Evolutionary conservation across 441 rosid genomes (phyloP).

Genomic region (Monsonia emarginata): DNA sequence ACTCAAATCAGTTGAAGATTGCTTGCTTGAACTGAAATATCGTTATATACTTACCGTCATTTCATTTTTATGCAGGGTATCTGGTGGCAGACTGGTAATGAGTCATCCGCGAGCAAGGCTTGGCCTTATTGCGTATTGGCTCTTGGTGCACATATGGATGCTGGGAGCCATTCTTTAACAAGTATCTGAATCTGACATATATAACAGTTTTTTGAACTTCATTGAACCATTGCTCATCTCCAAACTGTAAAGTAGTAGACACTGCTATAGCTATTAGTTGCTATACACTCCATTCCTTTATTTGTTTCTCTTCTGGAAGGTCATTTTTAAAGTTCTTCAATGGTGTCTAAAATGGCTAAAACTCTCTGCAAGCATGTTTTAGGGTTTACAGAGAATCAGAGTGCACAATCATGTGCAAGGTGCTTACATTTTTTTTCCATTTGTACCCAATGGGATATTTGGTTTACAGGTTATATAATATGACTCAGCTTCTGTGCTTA

Average conservation of each 20-base stretch:
- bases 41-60: slow-evolving; percentile 12
- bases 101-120: slow-evolving; percentile 77
- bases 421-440: not conserved
- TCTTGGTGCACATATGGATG: slow-evolving; percentile 70
- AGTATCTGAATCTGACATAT: slow-evolving; percentile 4
- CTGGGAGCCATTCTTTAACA: slow-evolving; percentile 53
- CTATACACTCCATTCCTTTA: not conserved
- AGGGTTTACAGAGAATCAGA: slow-evolving; percentile 30
- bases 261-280: not conserved
- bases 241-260: slow-evolving; percentile 29
- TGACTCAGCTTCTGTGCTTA: not conserved
- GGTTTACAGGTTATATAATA: not conserved
- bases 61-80: slow-evolving; percentile 47
- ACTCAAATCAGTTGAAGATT: not conserved
- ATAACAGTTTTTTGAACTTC: not conserved
- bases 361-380: slow-evolving; percentile 35
- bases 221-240: slow-evolving; percentile 6
- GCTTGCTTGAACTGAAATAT: not conserved
- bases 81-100: slow-evolving; percentile 66
- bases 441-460: not conserved
- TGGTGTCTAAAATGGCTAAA: slow-evolving; percentile 14
- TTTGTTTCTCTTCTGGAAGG: not conserved
- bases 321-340: not conserved
- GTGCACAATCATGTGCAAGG: not conserved
- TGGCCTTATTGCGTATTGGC: slow-evolving; percentile 57